Conservation (phyloP, 257 asterid genomes). For the Solanum medicagineum region DNA sequence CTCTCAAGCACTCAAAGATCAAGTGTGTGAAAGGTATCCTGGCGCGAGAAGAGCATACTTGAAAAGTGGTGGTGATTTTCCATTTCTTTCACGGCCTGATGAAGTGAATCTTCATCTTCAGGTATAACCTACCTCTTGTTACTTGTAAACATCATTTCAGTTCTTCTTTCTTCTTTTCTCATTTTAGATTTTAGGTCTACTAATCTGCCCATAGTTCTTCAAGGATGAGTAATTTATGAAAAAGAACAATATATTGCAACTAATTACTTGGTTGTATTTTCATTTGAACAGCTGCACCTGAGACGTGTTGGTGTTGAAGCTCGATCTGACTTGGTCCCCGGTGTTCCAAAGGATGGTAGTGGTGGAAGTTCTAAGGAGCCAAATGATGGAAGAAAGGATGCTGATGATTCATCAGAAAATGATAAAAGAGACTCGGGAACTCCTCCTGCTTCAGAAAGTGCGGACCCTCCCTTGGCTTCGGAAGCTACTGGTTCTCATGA, state of each 20-base stretch:
- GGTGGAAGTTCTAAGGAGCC: constrained; percentile 66
- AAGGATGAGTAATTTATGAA: neutral
- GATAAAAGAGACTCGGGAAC: constrained; percentile 21
- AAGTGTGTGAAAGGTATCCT: constrained; percentile 81
- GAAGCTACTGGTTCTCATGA: constrained; percentile 32
- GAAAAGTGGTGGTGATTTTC: constrained; percentile 90
- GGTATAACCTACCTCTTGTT: constrained; percentile 21
- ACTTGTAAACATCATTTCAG: neutral
- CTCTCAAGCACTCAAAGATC: constrained; percentile 81
- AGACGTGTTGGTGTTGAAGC: constrained; percentile 84
- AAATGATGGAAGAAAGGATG: constrained; percentile 21
- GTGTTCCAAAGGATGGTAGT: constrained; percentile 31
- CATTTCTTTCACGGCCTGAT: constrained; percentile 90
- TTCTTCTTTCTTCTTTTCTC: neutral
- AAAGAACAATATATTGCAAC: neutral
- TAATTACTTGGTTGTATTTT: neutral
- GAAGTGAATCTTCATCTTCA: constrained; percentile 98
- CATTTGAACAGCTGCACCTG: constrained; percentile 60
- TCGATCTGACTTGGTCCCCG: constrained; percentile 38
- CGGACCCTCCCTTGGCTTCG: constrained; percentile 38
- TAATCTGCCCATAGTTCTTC: neutral
- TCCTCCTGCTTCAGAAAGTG: constrained; percentile 25
- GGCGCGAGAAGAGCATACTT: constrained; percentile 83
- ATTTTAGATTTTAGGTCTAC: neutral
- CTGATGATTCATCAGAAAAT: constrained; percentile 32